These are phyloP conservation scores for Aspergillus leporis DNA, from an alignment of 495 filamentous ascomycete genomes.

Conservation along the genomic window DNA sequence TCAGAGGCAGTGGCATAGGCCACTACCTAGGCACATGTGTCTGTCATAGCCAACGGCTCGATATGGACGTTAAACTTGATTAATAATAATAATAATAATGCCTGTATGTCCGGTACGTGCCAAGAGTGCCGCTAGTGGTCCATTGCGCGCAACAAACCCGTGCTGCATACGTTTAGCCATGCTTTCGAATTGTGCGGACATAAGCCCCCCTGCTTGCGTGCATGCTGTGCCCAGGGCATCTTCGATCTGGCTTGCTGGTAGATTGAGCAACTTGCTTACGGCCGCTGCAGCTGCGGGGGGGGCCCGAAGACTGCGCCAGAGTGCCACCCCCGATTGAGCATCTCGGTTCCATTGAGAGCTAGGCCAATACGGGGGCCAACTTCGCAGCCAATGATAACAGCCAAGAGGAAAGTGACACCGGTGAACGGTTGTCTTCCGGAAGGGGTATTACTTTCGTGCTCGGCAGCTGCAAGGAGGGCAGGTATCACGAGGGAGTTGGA, in stretches of 20 bases:
- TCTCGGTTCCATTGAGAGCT: conserved; percentile 38
- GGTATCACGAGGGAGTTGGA: conserved; percentile 36
- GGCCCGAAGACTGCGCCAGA: conserved; percentile 47
- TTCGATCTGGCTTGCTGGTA: conserved; percentile 31
- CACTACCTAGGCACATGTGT: no score
- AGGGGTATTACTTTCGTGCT: neutral
- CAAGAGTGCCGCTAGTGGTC: conserved; percentile 41
- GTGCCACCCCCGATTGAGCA: conserved; percentile 46
- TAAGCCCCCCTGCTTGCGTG: conserved; percentile 42
- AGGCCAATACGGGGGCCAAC: conserved; percentile 41
- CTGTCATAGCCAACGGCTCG: no score
- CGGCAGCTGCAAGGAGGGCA: conserved; percentile 38
- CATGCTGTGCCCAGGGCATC: conserved; percentile 43
- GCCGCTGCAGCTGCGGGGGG: conserved; percentile 40
- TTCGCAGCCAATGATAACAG: conserved; percentile 40
- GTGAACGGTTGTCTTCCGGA: no score
- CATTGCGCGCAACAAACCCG: conserved; percentile 47
- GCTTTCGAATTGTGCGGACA: conserved; percentile 46
- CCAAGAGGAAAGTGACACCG: conserved; percentile 33
- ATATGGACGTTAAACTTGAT: no score
- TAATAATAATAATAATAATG: no score
- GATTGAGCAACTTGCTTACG: conserved; percentile 36
- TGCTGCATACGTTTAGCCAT: conserved; percentile 49
- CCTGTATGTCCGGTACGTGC: conserved; percentile 40
- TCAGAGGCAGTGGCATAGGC: no score